These are phyloP conservation scores for Pisolithus tinctorius DNA, from an alignment of 768 basidiomycete genomes.

Conservation along the genomic window DNA sequence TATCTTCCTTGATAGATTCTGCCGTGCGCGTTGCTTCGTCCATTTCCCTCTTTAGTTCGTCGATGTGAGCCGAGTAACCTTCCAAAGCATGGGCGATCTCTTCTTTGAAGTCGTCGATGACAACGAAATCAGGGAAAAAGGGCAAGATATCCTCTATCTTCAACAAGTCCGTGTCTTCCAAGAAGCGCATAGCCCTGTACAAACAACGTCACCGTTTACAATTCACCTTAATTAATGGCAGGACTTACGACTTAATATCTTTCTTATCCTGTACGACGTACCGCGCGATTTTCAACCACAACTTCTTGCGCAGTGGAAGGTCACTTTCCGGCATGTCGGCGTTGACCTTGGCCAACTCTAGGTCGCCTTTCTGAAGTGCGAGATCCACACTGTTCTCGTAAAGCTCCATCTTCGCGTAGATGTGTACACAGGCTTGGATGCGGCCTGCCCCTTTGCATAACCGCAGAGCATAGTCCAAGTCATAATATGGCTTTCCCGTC, in stretches of 20 bases:
- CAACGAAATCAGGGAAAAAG: constrained; percentile 99
- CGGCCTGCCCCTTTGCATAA: constrained; percentile 79
- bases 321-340: constrained; percentile 95
- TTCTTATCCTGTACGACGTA: constrained; percentile 98
- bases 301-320: constrained; percentile 75
- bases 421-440: constrained; percentile 88
- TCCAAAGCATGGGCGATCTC: constrained; percentile 96
- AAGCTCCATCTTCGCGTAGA: constrained; percentile 96
- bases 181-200: constrained; percentile 88
- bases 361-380: constrained; percentile 87
- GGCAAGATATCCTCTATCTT: constrained; percentile 99
- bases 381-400: constrained; percentile 96
- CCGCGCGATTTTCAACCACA: constrained; percentile 98
- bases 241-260: constrained; percentile 91
- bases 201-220: neutral
- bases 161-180: constrained; percentile 89
- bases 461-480: constrained; percentile 93
- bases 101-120: constrained; percentile 99
- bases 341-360: constrained; percentile 92
- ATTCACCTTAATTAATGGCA: neutral
- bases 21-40: constrained; percentile 90
- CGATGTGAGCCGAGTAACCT: constrained; percentile 89
- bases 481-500: constrained; percentile 86
- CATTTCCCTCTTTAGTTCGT: constrained; percentile 88
- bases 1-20: constrained; percentile 90